Percentiles rank a stretch among this genome's conserved stretches.
phyloP scores from a whole-genome alignment of 2,329 filamentous ascomycete genomes.

The Claviceps cyperi region DNA sequence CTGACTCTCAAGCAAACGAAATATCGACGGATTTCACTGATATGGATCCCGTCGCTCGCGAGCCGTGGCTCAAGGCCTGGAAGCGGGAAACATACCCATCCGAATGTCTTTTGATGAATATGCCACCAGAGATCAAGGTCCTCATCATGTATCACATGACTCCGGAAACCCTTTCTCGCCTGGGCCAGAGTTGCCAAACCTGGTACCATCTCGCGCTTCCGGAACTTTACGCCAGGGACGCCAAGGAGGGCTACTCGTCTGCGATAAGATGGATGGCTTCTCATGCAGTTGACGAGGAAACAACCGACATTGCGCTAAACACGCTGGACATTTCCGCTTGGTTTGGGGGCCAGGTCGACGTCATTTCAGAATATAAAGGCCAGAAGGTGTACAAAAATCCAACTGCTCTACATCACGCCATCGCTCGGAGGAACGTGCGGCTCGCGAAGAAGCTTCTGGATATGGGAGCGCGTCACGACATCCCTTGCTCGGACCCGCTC shows the following conservation, averaged over 20 bases:
- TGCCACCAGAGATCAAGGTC: constrained; percentile 1
- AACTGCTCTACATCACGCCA: constrained; percentile 3
- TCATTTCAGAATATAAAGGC: neutral
- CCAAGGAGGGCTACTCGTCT: neutral
- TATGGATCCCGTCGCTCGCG: constrained; percentile 24
- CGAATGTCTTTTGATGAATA: neutral
- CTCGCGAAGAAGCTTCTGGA: neutral
- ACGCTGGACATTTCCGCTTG: neutral
- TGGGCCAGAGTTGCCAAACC: neutral
- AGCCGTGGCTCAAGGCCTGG: neutral
- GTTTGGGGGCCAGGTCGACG: constrained; percentile 1
- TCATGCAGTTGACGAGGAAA: neutral
- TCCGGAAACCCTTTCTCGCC: neutral
- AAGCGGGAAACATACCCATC: neutral
- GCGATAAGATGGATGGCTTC: constrained; percentile 3
- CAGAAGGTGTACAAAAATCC: neutral
- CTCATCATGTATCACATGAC: neutral
- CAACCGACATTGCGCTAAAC: neutral
- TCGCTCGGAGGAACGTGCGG: neutral
- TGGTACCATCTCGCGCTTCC: neutral
- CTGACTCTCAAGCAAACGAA: neutral
- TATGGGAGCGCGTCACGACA: neutral
- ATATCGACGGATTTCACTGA: neutral
- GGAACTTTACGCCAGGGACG: neutral
- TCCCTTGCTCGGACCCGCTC: neutral